These are phyloP conservation scores for Castanopsis chinensis DNA, from an alignment of 306 rosid genomes.

Conservation along the genomic window DNA sequence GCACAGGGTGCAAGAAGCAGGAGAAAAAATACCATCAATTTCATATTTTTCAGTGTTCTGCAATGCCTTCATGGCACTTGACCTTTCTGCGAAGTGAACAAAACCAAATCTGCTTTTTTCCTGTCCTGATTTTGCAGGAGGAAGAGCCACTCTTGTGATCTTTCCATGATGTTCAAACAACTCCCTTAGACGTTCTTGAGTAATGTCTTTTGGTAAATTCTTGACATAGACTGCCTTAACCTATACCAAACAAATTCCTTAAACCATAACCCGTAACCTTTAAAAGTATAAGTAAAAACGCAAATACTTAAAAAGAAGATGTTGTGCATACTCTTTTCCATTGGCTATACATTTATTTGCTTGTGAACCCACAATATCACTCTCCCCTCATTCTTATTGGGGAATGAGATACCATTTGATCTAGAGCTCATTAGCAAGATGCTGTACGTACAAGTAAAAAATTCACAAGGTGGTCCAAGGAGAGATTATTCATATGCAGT, in stretches of 20 bases:
- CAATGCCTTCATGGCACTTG: conserved; percentile 67
- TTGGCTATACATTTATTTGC: no score
- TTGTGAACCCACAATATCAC: not conserved
- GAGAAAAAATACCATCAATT: conserved; percentile 51
- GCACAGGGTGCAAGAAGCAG: conserved; percentile 7
- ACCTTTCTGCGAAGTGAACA: conserved; percentile 66
- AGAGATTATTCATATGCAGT: conserved; percentile 7
- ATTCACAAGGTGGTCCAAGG: conserved; percentile 8
- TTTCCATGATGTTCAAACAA: conserved; percentile 66
- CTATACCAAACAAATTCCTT: conserved; percentile 37
- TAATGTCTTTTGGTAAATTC: conserved; percentile 64
- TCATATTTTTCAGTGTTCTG: conserved; percentile 64
- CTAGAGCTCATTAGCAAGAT: not conserved
- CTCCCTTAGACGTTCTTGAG: conserved; percentile 45
- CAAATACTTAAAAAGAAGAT: not conserved
- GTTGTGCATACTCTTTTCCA: not conserved
- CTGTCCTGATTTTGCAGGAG: conserved; percentile 69
- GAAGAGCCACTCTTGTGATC: conserved; percentile 70
- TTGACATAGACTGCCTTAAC: conserved; percentile 66
- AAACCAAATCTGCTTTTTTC: conserved; percentile 71
- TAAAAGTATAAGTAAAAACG: not conserved
- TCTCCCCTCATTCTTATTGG: not conserved
- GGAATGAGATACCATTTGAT: not conserved
- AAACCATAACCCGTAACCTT: conserved; percentile 10
- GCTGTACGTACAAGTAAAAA: conserved; percentile 10